phyloP scores from a whole-genome alignment of 192 early-diverging fungal genomes.

The Glomus cerebriforme region DNA sequence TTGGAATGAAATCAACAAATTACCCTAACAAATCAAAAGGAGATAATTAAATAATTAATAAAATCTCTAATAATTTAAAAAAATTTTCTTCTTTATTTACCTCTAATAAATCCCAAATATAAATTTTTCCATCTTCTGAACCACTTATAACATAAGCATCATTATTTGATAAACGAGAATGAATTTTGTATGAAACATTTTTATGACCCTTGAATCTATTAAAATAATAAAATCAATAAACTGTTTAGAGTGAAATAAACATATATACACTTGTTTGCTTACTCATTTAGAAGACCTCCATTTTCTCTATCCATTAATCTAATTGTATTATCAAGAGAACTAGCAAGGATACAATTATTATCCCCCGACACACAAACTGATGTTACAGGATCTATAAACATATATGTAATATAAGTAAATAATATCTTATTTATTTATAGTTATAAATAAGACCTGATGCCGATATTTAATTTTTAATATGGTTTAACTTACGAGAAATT shows the following conservation, averaged over 20 bases:
- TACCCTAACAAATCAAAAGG: slow-evolving; percentile 46
- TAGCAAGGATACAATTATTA: slow-evolving; percentile 72
- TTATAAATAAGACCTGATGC: too few species aligned
- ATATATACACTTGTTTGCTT: slow-evolving; percentile 27
- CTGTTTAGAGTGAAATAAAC: neutral
- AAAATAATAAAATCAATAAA: neutral
- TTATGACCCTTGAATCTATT: slow-evolving; percentile 77
- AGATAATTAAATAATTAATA: neutral
- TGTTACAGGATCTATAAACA: slow-evolving; percentile 68
- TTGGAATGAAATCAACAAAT: slow-evolving; percentile 40
- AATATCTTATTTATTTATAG: too few species aligned
- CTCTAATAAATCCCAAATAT: slow-evolving; percentile 84
- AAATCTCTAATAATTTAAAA: neutral
- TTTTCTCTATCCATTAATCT: slow-evolving; percentile 81
- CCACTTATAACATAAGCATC: slow-evolving; percentile 81
- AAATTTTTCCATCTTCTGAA: slow-evolving; percentile 85
- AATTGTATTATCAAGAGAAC: slow-evolving; percentile 75
- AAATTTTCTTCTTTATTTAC: slow-evolving; percentile 23
- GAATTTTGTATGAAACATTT: slow-evolving; percentile 76
- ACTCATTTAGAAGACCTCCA: slow-evolving; percentile 73
- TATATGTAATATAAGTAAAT: slow-evolving; percentile 23
- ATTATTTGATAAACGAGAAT: slow-evolving; percentile 66
- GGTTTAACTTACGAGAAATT: slow-evolving; percentile 68
- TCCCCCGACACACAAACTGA: slow-evolving; percentile 68
- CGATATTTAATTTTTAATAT: too few species aligned